Base-by-base conservation (phyloP, 768 basidiomycete genomes). In the Rhodotorula toruloides region DNA sequence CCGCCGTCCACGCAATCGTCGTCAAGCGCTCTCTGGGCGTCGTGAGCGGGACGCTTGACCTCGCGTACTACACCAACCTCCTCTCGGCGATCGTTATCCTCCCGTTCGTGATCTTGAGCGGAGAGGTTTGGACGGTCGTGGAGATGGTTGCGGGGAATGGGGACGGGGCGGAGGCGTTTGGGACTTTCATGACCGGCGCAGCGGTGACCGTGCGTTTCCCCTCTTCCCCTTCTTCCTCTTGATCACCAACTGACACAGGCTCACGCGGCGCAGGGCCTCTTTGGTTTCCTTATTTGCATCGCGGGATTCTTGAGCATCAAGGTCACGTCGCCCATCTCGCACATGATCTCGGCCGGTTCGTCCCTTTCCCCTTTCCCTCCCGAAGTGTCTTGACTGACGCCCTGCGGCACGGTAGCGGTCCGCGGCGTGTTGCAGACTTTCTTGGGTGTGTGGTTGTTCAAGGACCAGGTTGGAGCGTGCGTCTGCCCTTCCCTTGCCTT, bases 301-400 rank as follows among this genome's bases (percentile, higher is more conserved):
- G 92, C 93, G 16, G 90, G 89, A 68, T 80, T 93, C 67, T 82
- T 98, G 37, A 92, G 90, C 32, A 96, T 98, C 81, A 93, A 98
- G 77, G 89, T 97, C 67, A 98, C 93, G 13, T 94, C 91, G 2
- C 93, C 93, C 21, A 91, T 97, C 76, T 93, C 93, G 4, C 93
- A 98, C 77, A 98, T 97, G 93, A 81, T 96, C 34, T 93, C 91
- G 7, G 91, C 91, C 17, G 70, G 70, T 64, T 25, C 42, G 68
- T 57, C 21, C 32, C 13, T n/a, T 50, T 31, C 32, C 32, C 13
- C 25, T 2, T 31, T 9, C 1, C 22, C 46, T 21, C 29, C 36
- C 6, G 0, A 5, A 11, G 1, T 0, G 31, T 1, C 11, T 22
- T 29, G 39, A 55, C 48, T 22, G 42, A 29, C 11, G 4, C 22